Evolutionary conservation across 2,329 filamentous ascomycete species (phyloP).

Genomic region (Westerdykella aurantiaca): DNA sequence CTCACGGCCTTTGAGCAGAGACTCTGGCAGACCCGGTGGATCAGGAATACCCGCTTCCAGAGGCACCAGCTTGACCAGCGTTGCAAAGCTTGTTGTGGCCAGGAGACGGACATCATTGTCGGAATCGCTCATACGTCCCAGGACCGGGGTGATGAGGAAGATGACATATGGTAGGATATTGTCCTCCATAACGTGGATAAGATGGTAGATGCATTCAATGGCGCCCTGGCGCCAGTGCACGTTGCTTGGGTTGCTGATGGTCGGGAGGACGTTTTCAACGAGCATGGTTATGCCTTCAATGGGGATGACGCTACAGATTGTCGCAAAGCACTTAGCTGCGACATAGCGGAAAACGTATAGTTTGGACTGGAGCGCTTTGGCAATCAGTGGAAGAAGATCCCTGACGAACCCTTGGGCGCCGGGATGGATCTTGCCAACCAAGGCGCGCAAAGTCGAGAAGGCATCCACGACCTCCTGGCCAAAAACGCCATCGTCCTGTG

Average conservation of each 20-base stretch:
- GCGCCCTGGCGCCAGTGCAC: conserved; percentile 86
- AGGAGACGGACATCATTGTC: conserved; percentile 93
- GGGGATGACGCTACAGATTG: conserved; percentile 92
- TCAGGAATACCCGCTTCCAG: conserved; percentile 96
- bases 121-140: conserved; percentile 97
- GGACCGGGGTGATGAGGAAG: conserved; percentile 93
- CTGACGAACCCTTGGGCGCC: conserved; percentile 75
- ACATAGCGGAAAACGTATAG: conserved; percentile 93
- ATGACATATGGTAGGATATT: conserved; percentile 95
- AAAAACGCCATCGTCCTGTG: conserved; percentile 65
- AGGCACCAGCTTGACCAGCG: conserved; percentile 91
- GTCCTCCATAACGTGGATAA: conserved; percentile 98
- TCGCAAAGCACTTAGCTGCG: conserved; percentile 94
- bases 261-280: conserved; percentile 86
- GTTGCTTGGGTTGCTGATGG: conserved; percentile 85
- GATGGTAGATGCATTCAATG: conserved; percentile 90
- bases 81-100: conserved; percentile 94
- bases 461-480: conserved; percentile 93
- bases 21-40: conserved; percentile 83
- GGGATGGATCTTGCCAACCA: conserved; percentile 81
- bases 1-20: conserved; percentile 83
- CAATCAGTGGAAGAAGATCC: conserved; percentile 75
- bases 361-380: conserved; percentile 79
- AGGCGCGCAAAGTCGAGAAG: conserved; percentile 82
- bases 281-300: conserved; percentile 94